Evolutionary conservation across 2,329 filamentous ascomycete genomes (phyloP), one percentile per base, ranked within the genome.

Genomic region (Apiospora hydei): DNA sequence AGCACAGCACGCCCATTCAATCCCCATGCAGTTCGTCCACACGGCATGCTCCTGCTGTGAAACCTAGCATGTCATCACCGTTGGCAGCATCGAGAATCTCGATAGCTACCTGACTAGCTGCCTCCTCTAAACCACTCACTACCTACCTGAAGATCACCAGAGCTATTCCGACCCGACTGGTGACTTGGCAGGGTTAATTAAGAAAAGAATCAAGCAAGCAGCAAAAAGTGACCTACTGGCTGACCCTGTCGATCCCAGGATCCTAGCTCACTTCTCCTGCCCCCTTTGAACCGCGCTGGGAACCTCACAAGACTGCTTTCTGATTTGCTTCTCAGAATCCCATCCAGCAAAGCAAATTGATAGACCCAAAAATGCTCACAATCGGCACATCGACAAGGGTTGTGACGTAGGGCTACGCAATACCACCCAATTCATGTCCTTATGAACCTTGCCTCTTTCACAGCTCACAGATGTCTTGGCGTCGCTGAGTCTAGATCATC

Each of bases 341-440:
- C 18, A 11, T 38, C 30, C 7, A 34, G 16, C n/a, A 61, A 38
- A n/a, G 18, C 16, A 16, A 38, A 38, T 61, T 61, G 53, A 61
- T 18, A 21, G 26, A 61, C 30, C 51, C 18, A 41, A 64, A 57
- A 64, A 64, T 21, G 41, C 30, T 5, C 57, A 41, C 57, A 7
- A 7, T 61, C 53, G n/a, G 30, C 57, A 38, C 30, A n/a, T 64
- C 34, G 57, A 64, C 57, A 64, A 41, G 57, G 57, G n/a, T 41
- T 41, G 57, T 64, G 57, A 64, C 57, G 34, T 41, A 64, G 10
- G 57, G 57, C 57, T 64, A 64, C 34, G 57, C 57, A 64, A 64
- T 41, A n/a, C 30, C 53, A 38, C 30, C 30, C 30, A 61, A n/a
- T n/a, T 38, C 18, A 57, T 10, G 51, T 34, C 26, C 51, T 18